Percentiles rank a stretch among this genome's conserved stretches.
Conservation (phyloP, 2,329 filamentous ascomycete species). For the Chaetomiaceae sp. region DNA sequence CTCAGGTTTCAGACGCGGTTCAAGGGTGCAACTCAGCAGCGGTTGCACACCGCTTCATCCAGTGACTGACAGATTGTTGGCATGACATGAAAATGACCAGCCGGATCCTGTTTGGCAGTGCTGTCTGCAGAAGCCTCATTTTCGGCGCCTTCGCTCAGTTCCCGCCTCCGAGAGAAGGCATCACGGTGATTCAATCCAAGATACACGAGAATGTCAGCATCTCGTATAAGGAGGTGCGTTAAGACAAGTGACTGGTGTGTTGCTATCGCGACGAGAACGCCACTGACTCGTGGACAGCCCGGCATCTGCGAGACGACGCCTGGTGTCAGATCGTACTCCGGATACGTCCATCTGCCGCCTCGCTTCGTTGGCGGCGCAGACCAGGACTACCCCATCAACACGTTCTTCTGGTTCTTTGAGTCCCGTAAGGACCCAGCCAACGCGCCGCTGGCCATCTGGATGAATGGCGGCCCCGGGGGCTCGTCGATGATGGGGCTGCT, state of each 20-base stretch:
- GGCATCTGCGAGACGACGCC: constrained; percentile 46
- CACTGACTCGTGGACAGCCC: constrained; percentile 34
- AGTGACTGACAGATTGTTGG: too few relatives aligned
- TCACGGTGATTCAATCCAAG: constrained; percentile 47
- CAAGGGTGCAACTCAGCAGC: too few relatives aligned
- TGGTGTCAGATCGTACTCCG: constrained; percentile 56
- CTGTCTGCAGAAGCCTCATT: neutral
- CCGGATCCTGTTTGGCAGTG: neutral
- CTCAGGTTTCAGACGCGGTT: too few relatives aligned
- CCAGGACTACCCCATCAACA: constrained; percentile 36
- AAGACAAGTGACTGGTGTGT: neutral
- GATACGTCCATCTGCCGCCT: constrained; percentile 51
- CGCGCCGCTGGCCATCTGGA: constrained; percentile 46
- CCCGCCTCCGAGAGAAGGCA: constrained; percentile 21
- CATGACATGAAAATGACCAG: too few relatives aligned
- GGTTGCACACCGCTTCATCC: too few relatives aligned
- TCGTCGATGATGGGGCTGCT: constrained; percentile 36
- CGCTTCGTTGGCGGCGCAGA: constrained; percentile 24
- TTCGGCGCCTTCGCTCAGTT: constrained; percentile 18
- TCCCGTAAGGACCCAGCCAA: constrained; percentile 18
- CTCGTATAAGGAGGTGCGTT: constrained; percentile 47
- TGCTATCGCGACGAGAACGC: neutral
- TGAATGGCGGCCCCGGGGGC: constrained; percentile 54
- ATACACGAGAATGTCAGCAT: constrained; percentile 54
- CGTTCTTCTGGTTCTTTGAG: constrained; percentile 37